Conservation (phyloP, 2,329 filamentous ascomycete genomes). For the Talaromyces sp. region DNA sequence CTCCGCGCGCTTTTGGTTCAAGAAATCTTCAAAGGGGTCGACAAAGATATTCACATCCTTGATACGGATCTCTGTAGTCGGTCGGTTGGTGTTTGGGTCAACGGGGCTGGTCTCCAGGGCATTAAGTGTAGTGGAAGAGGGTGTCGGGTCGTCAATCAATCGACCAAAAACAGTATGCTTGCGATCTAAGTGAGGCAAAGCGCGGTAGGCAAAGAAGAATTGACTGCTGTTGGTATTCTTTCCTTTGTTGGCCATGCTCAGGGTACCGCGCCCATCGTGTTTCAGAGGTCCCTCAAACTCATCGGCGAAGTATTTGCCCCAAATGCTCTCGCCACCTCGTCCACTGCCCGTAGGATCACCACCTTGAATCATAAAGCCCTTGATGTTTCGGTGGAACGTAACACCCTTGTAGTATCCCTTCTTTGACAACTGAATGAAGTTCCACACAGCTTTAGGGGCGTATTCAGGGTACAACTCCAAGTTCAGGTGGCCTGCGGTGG, state of each 20-base stretch:
- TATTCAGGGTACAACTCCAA: conserved; percentile 89
- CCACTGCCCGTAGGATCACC: conserved; percentile 93
- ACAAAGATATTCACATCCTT: conserved; percentile 83
- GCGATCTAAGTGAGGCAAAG: conserved; percentile 80
- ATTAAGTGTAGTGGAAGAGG: conserved; percentile 57
- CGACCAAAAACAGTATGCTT: conserved; percentile 98
- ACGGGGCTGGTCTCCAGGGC: conserved; percentile 77
- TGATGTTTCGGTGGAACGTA: conserved; percentile 89
- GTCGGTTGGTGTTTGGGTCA: conserved; percentile 72
- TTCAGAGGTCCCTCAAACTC: conserved; percentile 87
- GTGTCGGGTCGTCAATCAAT: conserved; percentile 68
- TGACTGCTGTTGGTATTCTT: conserved; percentile 97
- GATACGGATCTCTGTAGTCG: conserved; percentile 77
- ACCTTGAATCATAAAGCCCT: conserved; percentile 96
- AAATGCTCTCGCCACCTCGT: conserved; percentile 84
- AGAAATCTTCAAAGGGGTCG: conserved; percentile 93
- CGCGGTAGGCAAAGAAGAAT: conserved; percentile 90
- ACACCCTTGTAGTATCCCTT: conserved; percentile 87
- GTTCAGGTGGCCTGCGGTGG: conserved; percentile 80
- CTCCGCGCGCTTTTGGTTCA: conserved; percentile 69
- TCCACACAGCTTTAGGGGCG: conserved; percentile 93
- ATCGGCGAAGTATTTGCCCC: conserved; percentile 92
- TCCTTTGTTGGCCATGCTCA: conserved; percentile 98
- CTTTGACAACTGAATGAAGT: conserved; percentile 85
- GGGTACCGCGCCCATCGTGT: conserved; percentile 77